These are phyloP conservation scores for Zarea fungicola DNA, from an alignment of 2,329 filamentous ascomycete species.

Conservation along the genomic window DNA sequence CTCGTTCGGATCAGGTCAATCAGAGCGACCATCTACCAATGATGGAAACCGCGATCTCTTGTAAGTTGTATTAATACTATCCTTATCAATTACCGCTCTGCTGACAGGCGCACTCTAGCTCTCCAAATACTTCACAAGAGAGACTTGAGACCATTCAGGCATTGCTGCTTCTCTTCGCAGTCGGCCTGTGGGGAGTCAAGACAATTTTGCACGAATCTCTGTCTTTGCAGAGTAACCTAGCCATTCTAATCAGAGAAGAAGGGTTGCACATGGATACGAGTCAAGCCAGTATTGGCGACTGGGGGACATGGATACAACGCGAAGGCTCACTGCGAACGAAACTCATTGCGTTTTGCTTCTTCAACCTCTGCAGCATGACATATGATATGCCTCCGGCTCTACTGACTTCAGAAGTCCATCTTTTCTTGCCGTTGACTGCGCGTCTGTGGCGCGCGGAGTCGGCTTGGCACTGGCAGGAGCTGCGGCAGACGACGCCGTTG, in stretches of 20 bases:
- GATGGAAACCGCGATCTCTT: constrained; percentile 56
- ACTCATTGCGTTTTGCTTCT: constrained; percentile 56
- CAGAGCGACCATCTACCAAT: constrained; percentile 51
- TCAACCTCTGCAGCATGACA: constrained; percentile 57
- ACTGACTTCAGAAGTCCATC: constrained; percentile 54
- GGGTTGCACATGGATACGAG: constrained; percentile 46
- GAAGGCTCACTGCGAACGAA: constrained; percentile 55
- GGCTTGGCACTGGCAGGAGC: constrained; percentile 56
- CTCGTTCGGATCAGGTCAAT: constrained; percentile 54
- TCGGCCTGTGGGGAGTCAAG: constrained; percentile 57
- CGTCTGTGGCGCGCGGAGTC: constrained; percentile 53
- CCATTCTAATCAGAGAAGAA: constrained; percentile 54
- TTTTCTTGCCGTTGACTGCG: constrained; percentile 49
- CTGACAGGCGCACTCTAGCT: constrained; percentile 33
- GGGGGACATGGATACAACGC: constrained; percentile 55
- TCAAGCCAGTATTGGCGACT: constrained; percentile 42
- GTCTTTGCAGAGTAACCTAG: constrained; percentile 54
- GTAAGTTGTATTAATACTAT: constrained; percentile 36
- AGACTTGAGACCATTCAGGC: constrained; percentile 62
- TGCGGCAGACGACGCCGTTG: constrained; percentile 44
- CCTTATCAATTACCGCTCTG: background rate
- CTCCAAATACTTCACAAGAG: constrained; percentile 53
- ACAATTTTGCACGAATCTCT: constrained; percentile 55
- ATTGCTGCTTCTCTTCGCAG: constrained; percentile 54
- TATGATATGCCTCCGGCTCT: constrained; percentile 56